A percentile compares a stretch with the other conserved stretches of the same genome.
Conservation (phyloP, 1,139 yeast species). For the Scheffersomyces quercinus region DNA sequence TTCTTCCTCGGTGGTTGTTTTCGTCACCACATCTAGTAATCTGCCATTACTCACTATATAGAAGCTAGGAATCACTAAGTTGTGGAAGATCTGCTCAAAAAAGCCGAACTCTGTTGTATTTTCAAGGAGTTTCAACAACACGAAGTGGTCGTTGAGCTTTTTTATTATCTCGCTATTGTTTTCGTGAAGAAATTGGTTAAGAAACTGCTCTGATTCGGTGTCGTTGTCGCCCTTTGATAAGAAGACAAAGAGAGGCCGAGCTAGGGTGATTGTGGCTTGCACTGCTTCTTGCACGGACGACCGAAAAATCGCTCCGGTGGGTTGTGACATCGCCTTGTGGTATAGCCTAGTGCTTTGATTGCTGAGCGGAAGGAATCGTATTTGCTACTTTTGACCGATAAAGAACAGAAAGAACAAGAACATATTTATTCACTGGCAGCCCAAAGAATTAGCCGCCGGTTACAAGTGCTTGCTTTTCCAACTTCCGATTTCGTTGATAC, state of each 20-base stretch:
- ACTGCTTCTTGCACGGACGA: conserved; percentile 45
- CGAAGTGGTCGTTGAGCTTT: conserved; percentile 22
- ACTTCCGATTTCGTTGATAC: too few species aligned
- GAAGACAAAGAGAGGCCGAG: conserved; percentile 45
- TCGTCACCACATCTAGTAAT: conserved; percentile 43
- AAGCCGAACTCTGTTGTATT: conserved; percentile 47
- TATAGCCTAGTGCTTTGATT: neutral
- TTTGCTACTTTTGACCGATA: too few species aligned
- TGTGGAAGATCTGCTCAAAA: conserved; percentile 53
- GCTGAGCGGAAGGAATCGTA: too few species aligned
- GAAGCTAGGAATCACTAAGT: conserved; percentile 47
- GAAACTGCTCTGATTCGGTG: conserved; percentile 24
- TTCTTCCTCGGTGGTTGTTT: conserved; percentile 21
- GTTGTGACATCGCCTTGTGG: too few species aligned
- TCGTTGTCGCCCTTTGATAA: conserved; percentile 23
- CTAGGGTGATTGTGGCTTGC: conserved; percentile 28
- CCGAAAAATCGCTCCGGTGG: conserved; percentile 14
- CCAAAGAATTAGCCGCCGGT: too few species aligned
- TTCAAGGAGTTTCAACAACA: conserved; percentile 46
- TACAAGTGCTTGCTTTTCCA: too few species aligned
- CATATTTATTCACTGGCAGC: too few species aligned
- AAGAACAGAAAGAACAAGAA: too few species aligned
- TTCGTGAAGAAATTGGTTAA: conserved; percentile 13
- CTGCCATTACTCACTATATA: conserved; percentile 49
- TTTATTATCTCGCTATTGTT: conserved; percentile 3